phyloP scores from a whole-genome alignment of 257 asterid genomes.

The Gardenia jasminoides region DNA sequence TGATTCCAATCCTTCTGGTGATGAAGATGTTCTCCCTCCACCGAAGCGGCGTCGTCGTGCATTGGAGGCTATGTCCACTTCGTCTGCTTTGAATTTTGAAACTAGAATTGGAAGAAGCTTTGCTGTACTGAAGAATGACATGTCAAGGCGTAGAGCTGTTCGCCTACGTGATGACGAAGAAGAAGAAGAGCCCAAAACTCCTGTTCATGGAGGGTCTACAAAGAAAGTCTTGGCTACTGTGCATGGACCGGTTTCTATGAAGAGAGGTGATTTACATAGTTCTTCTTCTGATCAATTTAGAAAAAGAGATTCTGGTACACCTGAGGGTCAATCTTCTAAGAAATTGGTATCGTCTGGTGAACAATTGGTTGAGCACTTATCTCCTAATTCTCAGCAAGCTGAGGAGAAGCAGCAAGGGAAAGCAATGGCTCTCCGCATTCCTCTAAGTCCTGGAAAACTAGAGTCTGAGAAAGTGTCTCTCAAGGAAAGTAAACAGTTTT shows the following conservation, averaged over 20 bases:
- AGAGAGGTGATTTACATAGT: slow-evolving; percentile 36
- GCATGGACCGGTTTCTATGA: slow-evolving; percentile 37
- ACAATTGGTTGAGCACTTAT: slow-evolving; percentile 33
- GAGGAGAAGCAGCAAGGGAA: slow-evolving; percentile 46
- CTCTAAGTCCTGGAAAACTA: slow-evolving; percentile 36
- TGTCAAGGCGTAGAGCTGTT: slow-evolving; percentile 77
- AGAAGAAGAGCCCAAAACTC: slow-evolving; percentile 91
- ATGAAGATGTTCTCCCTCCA: slow-evolving; percentile 74
- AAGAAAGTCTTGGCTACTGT: slow-evolving; percentile 44
- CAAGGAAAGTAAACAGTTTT: slow-evolving; percentile 43
- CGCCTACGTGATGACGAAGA: slow-evolving; percentile 66
- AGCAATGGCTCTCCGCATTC: slow-evolving; percentile 30
- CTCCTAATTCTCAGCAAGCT: slow-evolving; percentile 40
- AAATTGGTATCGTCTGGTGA: slow-evolving; percentile 44
- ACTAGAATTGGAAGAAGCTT: slow-evolving; percentile 37
- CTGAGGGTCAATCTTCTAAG: slow-evolving; percentile 37
- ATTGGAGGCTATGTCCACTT: slow-evolving; percentile 34
- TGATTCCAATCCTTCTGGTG: slow-evolving; percentile 46
- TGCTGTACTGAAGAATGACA: slow-evolving; percentile 33
- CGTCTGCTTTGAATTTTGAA: slow-evolving; percentile 36
- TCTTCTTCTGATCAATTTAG: slow-evolving; percentile 29
- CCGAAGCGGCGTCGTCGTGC: slow-evolving; percentile 63
- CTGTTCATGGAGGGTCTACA: slow-evolving; percentile 74
- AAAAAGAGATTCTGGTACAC: slow-evolving; percentile 35
- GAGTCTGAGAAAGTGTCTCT: slow-evolving; percentile 36